Evolutionary conservation across 768 basidiomycete genomes (phyloP).

Genomic region (Podaxis carcinomalis): DNA sequence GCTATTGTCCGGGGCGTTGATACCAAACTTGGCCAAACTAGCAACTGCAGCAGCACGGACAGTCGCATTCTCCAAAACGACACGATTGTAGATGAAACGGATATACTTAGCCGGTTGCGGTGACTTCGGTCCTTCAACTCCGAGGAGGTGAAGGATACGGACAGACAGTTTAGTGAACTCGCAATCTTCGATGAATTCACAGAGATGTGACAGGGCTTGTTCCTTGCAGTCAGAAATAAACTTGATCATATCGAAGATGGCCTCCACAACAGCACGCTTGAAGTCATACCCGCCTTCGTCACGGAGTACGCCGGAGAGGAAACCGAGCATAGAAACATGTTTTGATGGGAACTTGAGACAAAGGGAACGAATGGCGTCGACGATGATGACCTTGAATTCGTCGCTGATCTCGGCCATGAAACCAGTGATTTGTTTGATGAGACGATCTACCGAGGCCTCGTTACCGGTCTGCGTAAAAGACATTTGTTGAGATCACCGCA

Average conservation of each 20-base stretch:
- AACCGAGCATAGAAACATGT: slow-evolving; percentile 94
- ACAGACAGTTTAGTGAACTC: slow-evolving; percentile 99
- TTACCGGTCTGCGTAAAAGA: slow-evolving; percentile 75
- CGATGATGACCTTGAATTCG: slow-evolving; percentile 99
- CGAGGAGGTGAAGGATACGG: slow-evolving; percentile 91
- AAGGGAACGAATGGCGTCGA: slow-evolving; percentile 95
- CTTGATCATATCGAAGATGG: slow-evolving; percentile 99
- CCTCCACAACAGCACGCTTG: slow-evolving; percentile 98
- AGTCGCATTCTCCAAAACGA: slow-evolving; percentile 96
- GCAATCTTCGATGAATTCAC: slow-evolving; percentile 99
- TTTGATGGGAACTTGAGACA: slow-evolving; percentile 99
- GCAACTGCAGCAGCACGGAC: slow-evolving; percentile 96
- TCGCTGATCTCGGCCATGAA: slow-evolving; percentile 99
- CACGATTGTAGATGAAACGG: slow-evolving; percentile 99
- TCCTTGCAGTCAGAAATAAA: slow-evolving; percentile 95
- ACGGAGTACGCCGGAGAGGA: slow-evolving; percentile 93
- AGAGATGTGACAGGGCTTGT: slow-evolving; percentile 94
- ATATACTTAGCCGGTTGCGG: slow-evolving; percentile 98
- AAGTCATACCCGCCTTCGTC: slow-evolving; percentile 99
- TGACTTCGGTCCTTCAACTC: slow-evolving; percentile 93
- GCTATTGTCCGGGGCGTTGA: slow-evolving; percentile 73
- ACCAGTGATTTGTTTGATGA: slow-evolving; percentile 98
- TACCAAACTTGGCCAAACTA: slow-evolving; percentile 94
- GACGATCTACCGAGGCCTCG: slow-evolving; percentile 96
- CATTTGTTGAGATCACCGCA: background rate